These are phyloP conservation scores for Codiaeum variegatum DNA, from an alignment of 441 rosid species.

Conservation along the genomic window DNA sequence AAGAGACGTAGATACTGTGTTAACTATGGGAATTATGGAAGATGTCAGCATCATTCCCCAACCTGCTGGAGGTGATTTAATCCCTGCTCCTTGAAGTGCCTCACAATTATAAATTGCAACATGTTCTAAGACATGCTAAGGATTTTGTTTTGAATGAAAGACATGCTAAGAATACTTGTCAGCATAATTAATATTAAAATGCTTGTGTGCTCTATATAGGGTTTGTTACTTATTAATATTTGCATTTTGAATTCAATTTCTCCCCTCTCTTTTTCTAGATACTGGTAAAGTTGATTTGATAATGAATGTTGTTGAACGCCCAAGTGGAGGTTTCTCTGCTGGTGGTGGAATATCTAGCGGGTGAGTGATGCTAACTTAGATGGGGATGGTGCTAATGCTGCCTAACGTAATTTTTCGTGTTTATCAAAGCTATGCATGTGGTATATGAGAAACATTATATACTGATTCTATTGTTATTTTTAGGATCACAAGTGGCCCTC, in stretches of 20 bases:
- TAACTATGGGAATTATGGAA: constrained; percentile 87
- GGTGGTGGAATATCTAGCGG: constrained; percentile 96
- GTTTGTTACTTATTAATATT: background rate
- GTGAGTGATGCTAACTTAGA: constrained; percentile 36
- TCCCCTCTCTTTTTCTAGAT: constrained; percentile 31
- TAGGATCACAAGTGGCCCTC: constrained; percentile 88
- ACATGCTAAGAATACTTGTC: background rate
- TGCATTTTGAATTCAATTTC: background rate
- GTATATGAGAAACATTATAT: constrained; percentile 13
- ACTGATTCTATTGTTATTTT: constrained; percentile 23
- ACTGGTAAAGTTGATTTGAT: constrained; percentile 81
- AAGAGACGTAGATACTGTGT: constrained; percentile 79
- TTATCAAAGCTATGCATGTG: constrained; percentile 8
- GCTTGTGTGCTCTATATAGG: background rate
- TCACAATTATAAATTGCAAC: background rate
- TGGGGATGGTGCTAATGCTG: constrained; percentile 5
- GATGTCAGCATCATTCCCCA: constrained; percentile 92
- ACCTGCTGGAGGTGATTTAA: constrained; percentile 84
- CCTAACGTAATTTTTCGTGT: constrained; percentile 11
- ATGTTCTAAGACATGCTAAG: background rate
- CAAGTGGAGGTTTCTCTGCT: constrained; percentile 92
- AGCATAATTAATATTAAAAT: background rate
- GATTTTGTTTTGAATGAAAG: too few species aligned
- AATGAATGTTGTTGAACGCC: constrained; percentile 91
- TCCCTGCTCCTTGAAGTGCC: background rate